A percentile compares a stretch with the other conserved stretches of the same genome.
Conservation (phyloP, 2,329 filamentous ascomycete genomes). For the Pseudogymnoascus sp. region DNA sequence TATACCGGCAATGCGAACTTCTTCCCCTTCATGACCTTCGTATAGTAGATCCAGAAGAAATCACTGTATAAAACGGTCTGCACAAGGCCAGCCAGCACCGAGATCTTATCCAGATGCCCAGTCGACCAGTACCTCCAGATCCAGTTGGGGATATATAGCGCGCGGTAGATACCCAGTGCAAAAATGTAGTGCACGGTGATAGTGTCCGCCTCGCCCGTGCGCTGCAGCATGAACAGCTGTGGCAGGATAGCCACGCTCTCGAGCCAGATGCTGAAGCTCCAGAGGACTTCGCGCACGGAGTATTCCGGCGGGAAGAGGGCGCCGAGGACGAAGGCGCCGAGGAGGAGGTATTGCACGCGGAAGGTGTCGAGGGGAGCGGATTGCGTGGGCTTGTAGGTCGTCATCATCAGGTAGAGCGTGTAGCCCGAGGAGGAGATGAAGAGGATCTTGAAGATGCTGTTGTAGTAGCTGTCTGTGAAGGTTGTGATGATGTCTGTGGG, state of each 20-base stretch:
- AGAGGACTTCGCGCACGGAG: constrained; percentile 76
- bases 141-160: constrained; percentile 98
- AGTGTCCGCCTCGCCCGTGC: constrained; percentile 97
- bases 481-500: constrained; percentile 75
- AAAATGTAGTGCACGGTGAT: constrained; percentile 98
- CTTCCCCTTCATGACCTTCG: constrained; percentile 84
- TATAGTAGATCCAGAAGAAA: constrained; percentile 99
- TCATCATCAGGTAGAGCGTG: constrained; percentile 96
- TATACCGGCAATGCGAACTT: constrained; percentile 82
- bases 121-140: constrained; percentile 83
- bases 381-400: constrained; percentile 94
- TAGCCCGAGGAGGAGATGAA: constrained; percentile 89
- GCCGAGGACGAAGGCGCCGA: constrained; percentile 70
- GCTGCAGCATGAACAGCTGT: constrained; percentile 95
- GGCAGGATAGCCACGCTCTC: constrained; percentile 95
- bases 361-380: constrained; percentile 97
- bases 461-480: constrained; percentile 70
- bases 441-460: constrained; percentile 90
- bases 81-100: constrained; percentile 79
- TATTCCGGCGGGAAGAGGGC: constrained; percentile 83
- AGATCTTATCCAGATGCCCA: constrained; percentile 76
- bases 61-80: constrained; percentile 96
- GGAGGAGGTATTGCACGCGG: constrained; percentile 89
- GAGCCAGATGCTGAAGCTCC: constrained; percentile 98
- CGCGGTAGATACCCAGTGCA: constrained; percentile 83